Conservation (phyloP, 2,329 filamentous ascomycete genomes). For the Cladophialophora bantiana region DNA sequence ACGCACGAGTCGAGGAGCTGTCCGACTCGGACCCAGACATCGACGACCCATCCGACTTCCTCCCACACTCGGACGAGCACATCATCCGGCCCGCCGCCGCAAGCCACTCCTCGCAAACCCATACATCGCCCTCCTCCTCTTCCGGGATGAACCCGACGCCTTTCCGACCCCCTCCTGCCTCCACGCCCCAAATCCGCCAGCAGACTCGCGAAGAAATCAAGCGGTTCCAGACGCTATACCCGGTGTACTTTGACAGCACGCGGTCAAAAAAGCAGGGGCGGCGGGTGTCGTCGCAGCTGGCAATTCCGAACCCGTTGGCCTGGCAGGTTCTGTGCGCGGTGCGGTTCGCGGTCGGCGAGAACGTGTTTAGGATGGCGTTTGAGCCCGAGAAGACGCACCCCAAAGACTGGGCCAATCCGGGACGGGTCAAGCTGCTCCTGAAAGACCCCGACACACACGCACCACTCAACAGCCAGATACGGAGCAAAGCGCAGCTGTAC, state of each 20-base stretch:
- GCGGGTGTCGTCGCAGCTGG: slow-evolving; percentile 74
- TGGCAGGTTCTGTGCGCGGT: slow-evolving; percentile 89
- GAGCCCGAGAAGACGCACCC: slow-evolving; percentile 93
- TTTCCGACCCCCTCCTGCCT: slow-evolving; percentile 57
- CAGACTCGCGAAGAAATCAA: slow-evolving; percentile 67
- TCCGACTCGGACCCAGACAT: slow-evolving; percentile 91
- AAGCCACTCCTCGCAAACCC: slow-evolving; percentile 40
- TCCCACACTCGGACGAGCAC: slow-evolving; percentile 49
- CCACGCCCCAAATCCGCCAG: slow-evolving; percentile 46
- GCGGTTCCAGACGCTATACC: slow-evolving; percentile 88
- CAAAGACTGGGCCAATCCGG: slow-evolving; percentile 97
- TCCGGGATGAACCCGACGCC: slow-evolving; percentile 42
- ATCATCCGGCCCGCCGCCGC: slow-evolving; percentile 47
- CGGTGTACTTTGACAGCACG: slow-evolving; percentile 84
- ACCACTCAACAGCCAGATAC: slow-evolving; percentile 60
- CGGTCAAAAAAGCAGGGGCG: slow-evolving; percentile 80
- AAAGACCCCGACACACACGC: slow-evolving; percentile 59
- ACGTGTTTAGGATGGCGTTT: slow-evolving; percentile 66
- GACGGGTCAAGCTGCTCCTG: slow-evolving; percentile 80
- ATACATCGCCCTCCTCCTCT: slow-evolving; percentile 42
- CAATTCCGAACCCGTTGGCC: slow-evolving; percentile 84
- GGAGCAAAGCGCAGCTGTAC: slow-evolving; percentile 88
- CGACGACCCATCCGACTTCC: slow-evolving; percentile 75
- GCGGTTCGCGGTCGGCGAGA: slow-evolving; percentile 62
- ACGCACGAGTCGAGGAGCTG: slow-evolving; percentile 91